Conservation (phyloP, 441 rosid genomes). For the Gossypium davidsonii region DNA sequence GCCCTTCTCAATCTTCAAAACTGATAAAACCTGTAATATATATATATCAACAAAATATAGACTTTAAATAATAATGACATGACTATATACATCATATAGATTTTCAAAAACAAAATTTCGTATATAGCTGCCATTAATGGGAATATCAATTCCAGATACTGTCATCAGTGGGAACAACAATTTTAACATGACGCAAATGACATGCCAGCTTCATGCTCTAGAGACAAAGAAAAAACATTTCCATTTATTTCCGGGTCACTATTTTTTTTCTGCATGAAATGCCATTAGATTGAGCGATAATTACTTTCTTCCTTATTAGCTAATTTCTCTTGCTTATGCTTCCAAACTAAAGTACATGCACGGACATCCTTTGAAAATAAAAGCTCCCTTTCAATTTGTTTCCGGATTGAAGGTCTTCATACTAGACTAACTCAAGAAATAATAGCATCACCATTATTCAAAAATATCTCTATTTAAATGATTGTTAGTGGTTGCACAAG, state of each 20-base stretch:
- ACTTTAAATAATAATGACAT: neutral
- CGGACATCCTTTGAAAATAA: neutral
- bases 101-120: neutral
- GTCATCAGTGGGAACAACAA: neutral
- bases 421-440: neutral
- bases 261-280: neutral
- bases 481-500: neutral
- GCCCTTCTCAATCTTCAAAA: conserved; percentile 68
- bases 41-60: neutral
- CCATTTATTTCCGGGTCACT: neutral
- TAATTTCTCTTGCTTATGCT: neutral
- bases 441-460: neutral
- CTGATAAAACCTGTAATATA: conserved; percentile 52
- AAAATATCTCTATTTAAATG: neutral
- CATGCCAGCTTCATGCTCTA: neutral
- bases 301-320: neutral
- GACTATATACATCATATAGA: neutral
- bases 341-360: neutral
- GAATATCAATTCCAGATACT: neutral
- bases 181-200: neutral
- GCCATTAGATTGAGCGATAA: neutral
- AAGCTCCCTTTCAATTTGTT: neutral
- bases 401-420: neutral
- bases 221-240: neutral
- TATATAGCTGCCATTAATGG: neutral